Percentiles rank a stretch among this genome's conserved stretches.
These are phyloP conservation scores for Emiliania huxleyi DNA, from an alignment of 78 protist species.

Conservation along the genomic window DNA sequence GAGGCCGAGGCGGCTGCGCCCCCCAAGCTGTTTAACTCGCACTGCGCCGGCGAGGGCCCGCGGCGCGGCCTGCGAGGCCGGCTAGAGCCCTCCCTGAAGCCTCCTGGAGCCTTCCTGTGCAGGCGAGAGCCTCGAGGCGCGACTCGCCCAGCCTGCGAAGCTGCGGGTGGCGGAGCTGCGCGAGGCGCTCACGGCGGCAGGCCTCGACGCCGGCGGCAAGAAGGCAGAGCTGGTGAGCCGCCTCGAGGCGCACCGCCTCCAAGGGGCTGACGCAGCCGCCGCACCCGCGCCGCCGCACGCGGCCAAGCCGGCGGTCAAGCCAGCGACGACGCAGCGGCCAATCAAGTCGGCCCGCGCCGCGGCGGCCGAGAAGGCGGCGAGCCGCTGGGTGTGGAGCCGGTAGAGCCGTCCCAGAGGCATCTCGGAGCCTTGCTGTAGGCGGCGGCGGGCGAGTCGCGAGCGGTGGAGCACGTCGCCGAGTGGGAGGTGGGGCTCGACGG, in stretches of 20 bases:
- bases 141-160: neutral
- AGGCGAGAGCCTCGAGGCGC: neutral
- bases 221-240: neutral
- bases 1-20: neutral
- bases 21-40: neutral
- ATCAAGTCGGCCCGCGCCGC: neutral
- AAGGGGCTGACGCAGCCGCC: neutral
- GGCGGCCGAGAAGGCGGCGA: conserved; percentile 2
- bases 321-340: too few species aligned
- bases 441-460: neutral
- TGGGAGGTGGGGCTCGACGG: too few species aligned
- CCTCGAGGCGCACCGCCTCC: neutral
- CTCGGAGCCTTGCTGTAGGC: too few species aligned
- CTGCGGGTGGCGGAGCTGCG: neutral
- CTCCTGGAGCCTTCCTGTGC: too few species aligned
- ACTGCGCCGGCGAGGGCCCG: neutral
- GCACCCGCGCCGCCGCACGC: neutral
- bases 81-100: too few species aligned
- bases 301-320: neutral
- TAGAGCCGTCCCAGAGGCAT: too few species aligned
- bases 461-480: conserved; percentile 24
- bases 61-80: too few species aligned
- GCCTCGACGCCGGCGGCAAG: neutral
- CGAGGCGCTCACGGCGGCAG: neutral
- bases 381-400: too few species aligned